These are phyloP conservation scores for Viola pubescens DNA, from an alignment of 441 rosid genomes.

Conservation along the genomic window DNA sequence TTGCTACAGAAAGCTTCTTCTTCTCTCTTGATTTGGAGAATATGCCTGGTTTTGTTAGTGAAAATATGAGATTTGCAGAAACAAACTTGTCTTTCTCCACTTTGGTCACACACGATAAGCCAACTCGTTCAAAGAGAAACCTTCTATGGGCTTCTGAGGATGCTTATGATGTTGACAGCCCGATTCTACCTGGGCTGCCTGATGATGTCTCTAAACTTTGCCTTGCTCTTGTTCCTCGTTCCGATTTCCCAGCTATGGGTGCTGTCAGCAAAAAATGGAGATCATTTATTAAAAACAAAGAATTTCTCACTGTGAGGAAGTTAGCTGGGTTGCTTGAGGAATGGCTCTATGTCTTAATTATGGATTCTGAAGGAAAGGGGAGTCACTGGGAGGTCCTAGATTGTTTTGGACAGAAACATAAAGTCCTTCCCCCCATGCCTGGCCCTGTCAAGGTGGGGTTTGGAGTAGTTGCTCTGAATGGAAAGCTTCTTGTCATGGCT, in stretches of 20 bases:
- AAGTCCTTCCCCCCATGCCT: constrained; percentile 75
- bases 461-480: constrained; percentile 65
- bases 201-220: constrained; percentile 83
- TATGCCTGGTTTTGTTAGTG: constrained; percentile 50
- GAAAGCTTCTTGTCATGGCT: constrained; percentile 81
- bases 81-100: constrained; percentile 32
- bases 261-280: constrained; percentile 93
- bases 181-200: constrained; percentile 77
- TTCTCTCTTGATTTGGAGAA: constrained; percentile 17
- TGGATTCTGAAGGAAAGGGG: constrained; percentile 61
- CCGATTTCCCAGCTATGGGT: constrained; percentile 69
- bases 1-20: constrained; percentile 10
- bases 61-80: constrained; percentile 46
- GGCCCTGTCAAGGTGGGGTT: constrained; percentile 64
- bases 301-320: constrained; percentile 65
- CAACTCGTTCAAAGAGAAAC: constrained; percentile 30
- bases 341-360: constrained; percentile 74
- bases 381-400: constrained; percentile 93
- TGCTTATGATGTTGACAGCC: constrained; percentile 34
- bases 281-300: constrained; percentile 68
- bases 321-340: constrained; percentile 76
- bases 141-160: constrained; percentile 25
- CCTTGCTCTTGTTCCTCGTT: constrained; percentile 82
- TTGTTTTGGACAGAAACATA: constrained; percentile 49
- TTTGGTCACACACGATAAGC: constrained; percentile 19